Conservation (phyloP, 2,329 filamentous ascomycete genomes). For the Tricladium varicosporioides region DNA sequence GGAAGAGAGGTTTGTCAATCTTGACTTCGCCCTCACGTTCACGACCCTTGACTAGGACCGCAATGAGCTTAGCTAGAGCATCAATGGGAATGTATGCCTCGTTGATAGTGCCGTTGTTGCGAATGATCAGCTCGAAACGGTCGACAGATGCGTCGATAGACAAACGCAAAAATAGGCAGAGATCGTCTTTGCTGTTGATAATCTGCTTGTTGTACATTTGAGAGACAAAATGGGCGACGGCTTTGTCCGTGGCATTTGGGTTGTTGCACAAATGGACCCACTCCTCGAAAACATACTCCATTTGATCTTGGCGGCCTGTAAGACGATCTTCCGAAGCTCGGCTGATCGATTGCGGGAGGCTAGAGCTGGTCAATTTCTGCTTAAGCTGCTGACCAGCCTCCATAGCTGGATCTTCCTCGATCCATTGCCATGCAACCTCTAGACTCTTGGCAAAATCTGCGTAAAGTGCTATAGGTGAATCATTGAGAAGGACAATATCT, state of each 20-base stretch:
- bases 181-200: conserved; percentile 72
- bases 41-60: conserved; percentile 70
- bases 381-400: conserved; percentile 70
- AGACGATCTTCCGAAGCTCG: conserved; percentile 54
- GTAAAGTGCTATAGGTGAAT: conserved; percentile 74
- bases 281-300: conserved; percentile 94
- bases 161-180: conserved; percentile 74
- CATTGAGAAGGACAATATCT: conserved; percentile 74
- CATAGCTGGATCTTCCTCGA: conserved; percentile 68
- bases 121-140: conserved; percentile 70
- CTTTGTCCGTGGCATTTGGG: conserved; percentile 70
- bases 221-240: conserved; percentile 72
- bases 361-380: conserved; percentile 55
- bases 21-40: conserved; percentile 57
- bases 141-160: conserved; percentile 78
- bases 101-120: conserved; percentile 54
- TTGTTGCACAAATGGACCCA: conserved; percentile 85
- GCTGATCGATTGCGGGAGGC: conserved; percentile 51
- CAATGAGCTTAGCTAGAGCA: conserved; percentile 77
- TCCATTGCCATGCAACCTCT: conserved; percentile 78
- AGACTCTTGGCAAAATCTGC: conserved; percentile 84
- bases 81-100: conserved; percentile 67
- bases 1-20: conserved; percentile 64
- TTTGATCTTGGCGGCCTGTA: conserved; percentile 69
- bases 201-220: conserved; percentile 76